These are phyloP conservation scores for Terfezia claveryi DNA, from an alignment of 495 filamentous ascomycete species.

Conservation along the genomic window DNA sequence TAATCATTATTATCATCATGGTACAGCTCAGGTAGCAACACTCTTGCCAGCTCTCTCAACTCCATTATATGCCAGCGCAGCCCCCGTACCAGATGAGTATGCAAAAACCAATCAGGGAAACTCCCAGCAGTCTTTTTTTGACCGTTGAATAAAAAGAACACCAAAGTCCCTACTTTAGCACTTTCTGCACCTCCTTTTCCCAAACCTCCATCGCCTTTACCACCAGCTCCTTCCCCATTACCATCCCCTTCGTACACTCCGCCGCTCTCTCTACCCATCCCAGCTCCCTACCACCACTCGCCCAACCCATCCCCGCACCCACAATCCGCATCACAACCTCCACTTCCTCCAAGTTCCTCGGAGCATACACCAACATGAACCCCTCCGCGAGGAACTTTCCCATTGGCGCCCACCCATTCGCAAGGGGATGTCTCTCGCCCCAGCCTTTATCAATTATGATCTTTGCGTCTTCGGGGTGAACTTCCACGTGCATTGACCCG, in stretches of 20 bases:
- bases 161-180: no score
- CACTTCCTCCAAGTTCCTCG: constrained; percentile 44
- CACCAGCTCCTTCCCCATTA: constrained; percentile 20
- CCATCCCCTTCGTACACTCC: constrained; percentile 83
- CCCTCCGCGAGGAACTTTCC: constrained; percentile 38
- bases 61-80: no score
- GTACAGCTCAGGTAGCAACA: no score
- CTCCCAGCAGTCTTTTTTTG: no score
- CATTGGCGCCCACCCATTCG: constrained; percentile 19
- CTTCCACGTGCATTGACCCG: constrained; percentile 48
- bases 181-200: not conserved
- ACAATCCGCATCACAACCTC: constrained; percentile 47
- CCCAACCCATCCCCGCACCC: constrained; percentile 47
- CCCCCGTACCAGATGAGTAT: no score
- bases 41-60: no score
- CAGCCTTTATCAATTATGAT: constrained; percentile 58
- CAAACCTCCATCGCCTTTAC: constrained; percentile 73
- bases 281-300: constrained; percentile 64
- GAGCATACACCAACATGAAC: constrained; percentile 71
- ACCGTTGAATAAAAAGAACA: no score
- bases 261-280: constrained; percentile 61
- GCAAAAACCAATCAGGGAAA: no score
- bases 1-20: no score
- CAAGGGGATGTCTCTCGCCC: constrained; percentile 71
- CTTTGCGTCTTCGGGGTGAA: constrained; percentile 59